Evolutionary conservation across 2,329 filamentous ascomycete genomes (phyloP), one percentile per base, ranked within the genome.

Genomic region (Sarocladium oryzae): DNA sequence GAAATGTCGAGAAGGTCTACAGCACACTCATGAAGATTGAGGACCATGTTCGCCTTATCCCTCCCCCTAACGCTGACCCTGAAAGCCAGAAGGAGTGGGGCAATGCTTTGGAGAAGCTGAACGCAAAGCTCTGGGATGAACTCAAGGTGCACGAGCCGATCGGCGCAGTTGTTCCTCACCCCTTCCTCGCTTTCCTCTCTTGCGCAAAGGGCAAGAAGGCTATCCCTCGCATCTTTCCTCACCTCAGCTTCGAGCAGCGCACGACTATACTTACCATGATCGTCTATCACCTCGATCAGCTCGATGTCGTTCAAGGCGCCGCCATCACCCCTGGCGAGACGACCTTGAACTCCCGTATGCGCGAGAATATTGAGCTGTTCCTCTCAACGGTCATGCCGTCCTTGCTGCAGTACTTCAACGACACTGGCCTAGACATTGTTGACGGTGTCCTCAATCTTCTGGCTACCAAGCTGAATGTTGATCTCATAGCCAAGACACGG

Each of bases 181-280:
- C 93, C 0, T 99, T 99, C 70, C 96, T 99, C 59, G 89, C 91
- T 43, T 92, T 99, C 66, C 75, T 99, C 43, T 95, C 91, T 4
- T 95, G 93, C 62, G 82, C 85, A 58, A 99, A 99, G 74, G 93
- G 93, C 63, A 97, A 96, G 74, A 96, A 93, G 73, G 89, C 88
- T 2, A 89, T 99, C 54, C 90, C 90, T 48, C 89, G 93, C 51
- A 88, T 97, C 50, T 97, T 97, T 79, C 86, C 90, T 38, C 89
- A 96, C 62, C 88, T 96, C 50, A 87, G 88, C 56, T 87, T 91
- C 55, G 88, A 96, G 63, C 91, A 97, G 69, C 88, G 92, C 48
- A 91, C 93, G 20, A 97, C 91, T 1, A 89, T 97, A 56, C 77
- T 99, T 55, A 99, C 93, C 4, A 92, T 99, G 79, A 92, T 99